Conservation (phyloP, 129 eudicot species). For the Saposhnikovia divaricata region DNA sequence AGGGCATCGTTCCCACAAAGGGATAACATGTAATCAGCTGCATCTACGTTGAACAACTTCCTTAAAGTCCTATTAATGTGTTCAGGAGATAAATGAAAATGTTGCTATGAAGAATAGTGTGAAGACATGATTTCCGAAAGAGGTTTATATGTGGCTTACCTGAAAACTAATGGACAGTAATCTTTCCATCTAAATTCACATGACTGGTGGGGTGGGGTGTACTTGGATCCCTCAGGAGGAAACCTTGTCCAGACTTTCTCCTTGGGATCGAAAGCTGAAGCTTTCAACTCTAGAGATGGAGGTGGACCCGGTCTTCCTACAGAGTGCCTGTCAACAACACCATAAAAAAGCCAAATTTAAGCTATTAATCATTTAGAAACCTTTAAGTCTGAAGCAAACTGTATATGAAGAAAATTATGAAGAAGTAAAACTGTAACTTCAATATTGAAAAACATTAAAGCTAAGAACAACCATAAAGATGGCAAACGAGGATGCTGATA, state of each 20-base stretch:
- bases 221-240: constrained; percentile 66
- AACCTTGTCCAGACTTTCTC: constrained; percentile 71
- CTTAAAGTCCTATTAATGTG: constrained; percentile 58
- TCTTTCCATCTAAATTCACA: constrained; percentile 74
- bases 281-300: constrained; percentile 55
- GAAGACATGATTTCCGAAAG: neutral
- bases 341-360: neutral
- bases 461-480: neutral
- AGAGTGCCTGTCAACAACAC: constrained; percentile 41
- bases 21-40: constrained; percentile 97
- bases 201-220: constrained; percentile 62
- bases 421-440: neutral
- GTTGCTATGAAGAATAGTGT: neutral
- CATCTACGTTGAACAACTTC: constrained; percentile 92
- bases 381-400: neutral
- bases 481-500: neutral
- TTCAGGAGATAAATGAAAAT: neutral
- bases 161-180: constrained; percentile 67
- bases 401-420: neutral
- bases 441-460: neutral
- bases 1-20: constrained; percentile 90
- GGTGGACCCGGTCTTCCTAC: constrained; percentile 66
- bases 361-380: neutral
- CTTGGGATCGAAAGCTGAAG: constrained; percentile 66
- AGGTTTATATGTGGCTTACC: constrained; percentile 20